Evolutionary conservation across 2,329 filamentous ascomycete genomes (phyloP).

Genomic region (Cadophora sp.): DNA sequence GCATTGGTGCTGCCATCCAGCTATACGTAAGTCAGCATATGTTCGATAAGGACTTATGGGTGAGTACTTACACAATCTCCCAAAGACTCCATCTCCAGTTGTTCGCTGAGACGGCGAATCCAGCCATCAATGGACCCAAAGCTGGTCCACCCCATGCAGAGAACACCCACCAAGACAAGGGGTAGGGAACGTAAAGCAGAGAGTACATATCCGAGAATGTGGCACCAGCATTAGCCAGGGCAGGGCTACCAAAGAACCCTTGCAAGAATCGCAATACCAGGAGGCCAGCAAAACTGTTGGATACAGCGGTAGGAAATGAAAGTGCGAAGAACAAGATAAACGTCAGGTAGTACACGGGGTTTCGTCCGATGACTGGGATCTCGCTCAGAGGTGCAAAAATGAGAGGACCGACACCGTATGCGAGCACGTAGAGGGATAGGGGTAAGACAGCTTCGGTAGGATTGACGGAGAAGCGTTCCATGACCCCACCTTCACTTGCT

Average conservation of each 20-base stretch:
- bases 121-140: slow-evolving; percentile 65
- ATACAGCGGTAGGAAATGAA: slow-evolving; percentile 68
- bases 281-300: slow-evolving; percentile 67
- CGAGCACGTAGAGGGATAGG: slow-evolving; percentile 67
- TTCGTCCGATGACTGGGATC: slow-evolving; percentile 70
- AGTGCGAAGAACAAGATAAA: slow-evolving; percentile 74
- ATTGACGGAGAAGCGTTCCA: slow-evolving; percentile 53
- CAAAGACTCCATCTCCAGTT: slow-evolving; percentile 69
- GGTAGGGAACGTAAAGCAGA: slow-evolving; percentile 61
- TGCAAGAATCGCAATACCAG: slow-evolving; percentile 69
- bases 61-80: slow-evolving; percentile 58
- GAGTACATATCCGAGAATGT: slow-evolving; percentile 61
- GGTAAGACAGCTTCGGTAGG: slow-evolving; percentile 56
- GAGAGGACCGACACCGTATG: slow-evolving; percentile 68
- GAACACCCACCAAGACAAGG: slow-evolving; percentile 22
- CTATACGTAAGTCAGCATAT: slow-evolving; percentile 19
- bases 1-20: slow-evolving; percentile 61
- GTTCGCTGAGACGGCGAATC: slow-evolving; percentile 63
- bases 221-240: slow-evolving; percentile 64
- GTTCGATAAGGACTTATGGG: neutral
- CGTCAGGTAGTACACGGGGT: slow-evolving; percentile 70
- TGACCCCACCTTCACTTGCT: slow-evolving; percentile 51
- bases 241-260: slow-evolving; percentile 71
- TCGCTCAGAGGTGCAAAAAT: slow-evolving; percentile 72
- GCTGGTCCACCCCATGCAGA: slow-evolving; percentile 54